Evolutionary conservation across 257 asterid species (phyloP), one percentile per base, ranked within the genome.

Genomic region (Anisodus tanguticus): DNA sequence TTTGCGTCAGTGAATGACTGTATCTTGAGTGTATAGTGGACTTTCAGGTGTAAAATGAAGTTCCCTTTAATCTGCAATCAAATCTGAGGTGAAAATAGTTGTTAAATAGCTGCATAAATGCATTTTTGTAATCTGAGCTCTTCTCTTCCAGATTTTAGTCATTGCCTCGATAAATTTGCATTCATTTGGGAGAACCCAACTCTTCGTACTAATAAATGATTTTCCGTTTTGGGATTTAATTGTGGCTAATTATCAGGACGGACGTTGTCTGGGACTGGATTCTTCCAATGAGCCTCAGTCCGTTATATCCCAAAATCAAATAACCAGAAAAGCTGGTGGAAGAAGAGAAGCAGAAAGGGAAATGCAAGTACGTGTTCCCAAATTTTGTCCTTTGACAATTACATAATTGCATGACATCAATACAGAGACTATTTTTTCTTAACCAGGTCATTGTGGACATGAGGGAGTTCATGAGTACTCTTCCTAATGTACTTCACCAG

Each of bases 381-480:
- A 59, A 16, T 51, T 53, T 51, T 31, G 35, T 31, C 35, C 35
- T 31, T 31, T 22, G 63, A 63, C 13, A 31, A 79, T 80, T 58
- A 41, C 62, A 64, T 79, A 31, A 78, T 74, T 82, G 37, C 35
- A 11, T 57, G 8, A 57, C 7, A 11, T 63, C 43, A 39, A 35
- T 35, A 17, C 22, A 55, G 62, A 66, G 67, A 69, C 78, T 26
- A 31, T 31, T 26, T 12, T 8, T 37, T 72, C 77, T 19, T 57
- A 35, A 84, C 84, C 84, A 96, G 99, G 92, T 96, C 86, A 94
- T 96, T 69, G 99, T 96, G 91, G 99, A 96, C 91, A 96, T 96
- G 99, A 93, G 99, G 86, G 99, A 96, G 89, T 96, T 96, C 90
- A 96, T 94, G 99, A 96, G 99, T 93, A 96, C 98, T 89, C 98